Evolutionary conservation across 208 protist species (phyloP), one percentile per base, ranked within the genome.

Genomic region (Leishmania tropica): DNA sequence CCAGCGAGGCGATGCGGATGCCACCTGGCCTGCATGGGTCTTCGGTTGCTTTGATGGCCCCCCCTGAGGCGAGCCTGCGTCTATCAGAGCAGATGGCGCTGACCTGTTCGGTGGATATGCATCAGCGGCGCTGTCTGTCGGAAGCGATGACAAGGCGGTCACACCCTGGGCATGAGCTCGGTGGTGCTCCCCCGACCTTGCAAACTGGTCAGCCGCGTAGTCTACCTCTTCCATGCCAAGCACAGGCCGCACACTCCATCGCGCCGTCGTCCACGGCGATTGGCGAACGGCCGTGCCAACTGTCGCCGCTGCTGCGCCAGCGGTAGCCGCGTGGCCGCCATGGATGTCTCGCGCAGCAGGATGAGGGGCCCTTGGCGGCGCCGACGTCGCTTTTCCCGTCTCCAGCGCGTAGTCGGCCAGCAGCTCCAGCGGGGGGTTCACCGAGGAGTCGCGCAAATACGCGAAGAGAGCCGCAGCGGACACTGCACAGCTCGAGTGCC

Each of bases 381-480:
- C 71, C n/a, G 13, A 24, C 42, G 75, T 35, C 35, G 35, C 31
- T 42, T 51, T 78, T 13, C 35, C 75, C 2, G 75, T 75, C 31
- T 58, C 76, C 31, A 5, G 17, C 15, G 71, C 56, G 58, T 77
- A 84, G 15, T 54, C 67, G 2, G 67, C 56, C 31, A 72, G 45
- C 35, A 76, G 60, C 40, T 47, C 70, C 19, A 62, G 3, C 40
- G 76, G 81, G 17, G 75, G 51, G 31, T 80, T 77, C 2, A 77
- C 68, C 48, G 70, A 37, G 71, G 28, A 40, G 58, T 80, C 71
- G 68, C 54, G 75, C 11, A 84, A 64, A 31, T 51, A 60, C 28
- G 31, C 19, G 21, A 76, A 84, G 24, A 84, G 76, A 19, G 37
- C 35, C 24, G 81, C 67, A 4, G 76, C 75, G 60, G 68, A 21